A percentile compares a stretch with the other conserved stretches of the same genome.
These are phyloP conservation scores for Apiotrichum domesticum DNA, from an alignment of 1,284 basidiomycete species.

Conservation along the genomic window DNA sequence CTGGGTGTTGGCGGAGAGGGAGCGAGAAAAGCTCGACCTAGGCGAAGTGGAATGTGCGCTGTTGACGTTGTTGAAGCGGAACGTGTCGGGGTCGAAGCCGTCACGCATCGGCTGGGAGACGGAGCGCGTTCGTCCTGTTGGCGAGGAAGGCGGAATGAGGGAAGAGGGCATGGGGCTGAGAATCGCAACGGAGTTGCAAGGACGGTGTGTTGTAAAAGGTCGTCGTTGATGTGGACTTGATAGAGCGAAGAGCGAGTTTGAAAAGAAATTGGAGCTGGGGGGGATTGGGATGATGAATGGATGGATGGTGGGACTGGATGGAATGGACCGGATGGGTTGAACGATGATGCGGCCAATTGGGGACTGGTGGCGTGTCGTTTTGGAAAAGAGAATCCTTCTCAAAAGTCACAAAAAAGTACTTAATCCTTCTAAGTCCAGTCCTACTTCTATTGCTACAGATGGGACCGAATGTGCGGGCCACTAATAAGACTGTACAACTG, in stretches of 20 bases:
- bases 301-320: too few species aligned
- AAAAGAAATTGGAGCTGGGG: neutral
- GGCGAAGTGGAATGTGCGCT: slow-evolving; percentile 5
- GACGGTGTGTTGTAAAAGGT: neutral
- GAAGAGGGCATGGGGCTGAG: slow-evolving; percentile 19
- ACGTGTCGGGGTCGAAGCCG: slow-evolving; percentile 29
- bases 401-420: too few species aligned
- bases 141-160: slow-evolving; percentile 28
- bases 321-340: too few species aligned
- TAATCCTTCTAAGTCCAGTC: too few species aligned
- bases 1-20: slow-evolving; percentile 6
- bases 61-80: slow-evolving; percentile 5
- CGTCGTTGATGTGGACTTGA: neutral
- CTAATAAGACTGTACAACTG: too few species aligned
- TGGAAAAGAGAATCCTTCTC: too few species aligned
- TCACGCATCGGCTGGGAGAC: slow-evolving; percentile 44
- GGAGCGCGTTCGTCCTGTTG: slow-evolving; percentile 34
- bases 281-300: neutral
- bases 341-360: too few species aligned
- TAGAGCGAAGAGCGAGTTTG: neutral
- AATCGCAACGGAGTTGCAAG: neutral
- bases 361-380: too few species aligned
- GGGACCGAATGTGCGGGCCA: too few species aligned
- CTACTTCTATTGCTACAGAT: too few species aligned
- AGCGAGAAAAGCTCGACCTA: slow-evolving; percentile 8